A percentile compares a stretch with the other conserved stretches of the same genome.
These are phyloP conservation scores for Elongisporangium prolatum DNA, from an alignment of 352 stramenopile species.

Conservation along the genomic window DNA sequence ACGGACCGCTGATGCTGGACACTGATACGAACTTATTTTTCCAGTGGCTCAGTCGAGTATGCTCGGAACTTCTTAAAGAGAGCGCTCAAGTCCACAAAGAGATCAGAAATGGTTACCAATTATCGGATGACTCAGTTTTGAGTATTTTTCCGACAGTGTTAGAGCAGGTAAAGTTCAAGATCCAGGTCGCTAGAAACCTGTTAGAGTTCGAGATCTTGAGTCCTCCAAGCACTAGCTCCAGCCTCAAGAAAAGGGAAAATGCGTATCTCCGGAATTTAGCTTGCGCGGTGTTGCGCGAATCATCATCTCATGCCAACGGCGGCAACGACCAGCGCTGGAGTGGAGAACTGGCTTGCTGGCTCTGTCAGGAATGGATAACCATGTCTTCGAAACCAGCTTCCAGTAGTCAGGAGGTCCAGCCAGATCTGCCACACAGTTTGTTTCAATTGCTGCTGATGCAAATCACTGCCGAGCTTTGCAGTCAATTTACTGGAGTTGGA, in stretches of 20 bases:
- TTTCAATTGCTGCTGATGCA: conserved; percentile 22
- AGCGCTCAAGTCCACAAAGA: not conserved
- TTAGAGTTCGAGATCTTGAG: not conserved
- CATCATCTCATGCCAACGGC: not conserved
- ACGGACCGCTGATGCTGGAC: not conserved
- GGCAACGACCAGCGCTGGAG: not conserved
- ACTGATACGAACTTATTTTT: not conserved
- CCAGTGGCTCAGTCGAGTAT: not conserved
- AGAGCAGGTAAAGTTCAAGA: not conserved
- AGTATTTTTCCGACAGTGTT: not conserved
- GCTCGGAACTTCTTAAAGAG: not conserved
- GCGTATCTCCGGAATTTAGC: not conserved
- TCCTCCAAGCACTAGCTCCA: not conserved
- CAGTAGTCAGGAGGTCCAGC: not conserved
- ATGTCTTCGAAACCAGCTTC: not conserved
- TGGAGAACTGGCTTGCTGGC: conserved; percentile 2
- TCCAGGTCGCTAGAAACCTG: not conserved
- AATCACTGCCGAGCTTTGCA: conserved; percentile 10
- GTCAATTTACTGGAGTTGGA: conserved; percentile 1
- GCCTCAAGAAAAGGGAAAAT: not conserved
- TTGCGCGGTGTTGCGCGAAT: not conserved
- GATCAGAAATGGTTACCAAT: not conserved
- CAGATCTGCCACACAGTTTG: conserved; percentile 4
- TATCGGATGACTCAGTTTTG: not conserved
- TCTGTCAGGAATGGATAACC: conserved; percentile 4